Evolutionary conservation across 2,329 filamentous ascomycete genomes (phyloP).

Genomic region (Thielaviopsis populi): DNA sequence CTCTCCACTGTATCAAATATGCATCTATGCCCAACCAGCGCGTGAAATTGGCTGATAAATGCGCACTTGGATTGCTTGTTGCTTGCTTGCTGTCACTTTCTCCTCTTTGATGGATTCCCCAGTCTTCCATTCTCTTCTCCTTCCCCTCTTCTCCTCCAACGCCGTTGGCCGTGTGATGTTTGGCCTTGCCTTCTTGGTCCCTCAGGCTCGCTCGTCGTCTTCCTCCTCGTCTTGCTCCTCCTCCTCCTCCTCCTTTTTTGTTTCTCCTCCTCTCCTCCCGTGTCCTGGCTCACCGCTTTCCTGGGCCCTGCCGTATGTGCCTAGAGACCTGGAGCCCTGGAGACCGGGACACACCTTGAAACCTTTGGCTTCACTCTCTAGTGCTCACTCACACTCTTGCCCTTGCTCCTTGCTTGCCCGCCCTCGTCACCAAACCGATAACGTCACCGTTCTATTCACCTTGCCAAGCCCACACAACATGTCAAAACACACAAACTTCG

Average conservation of each 20-base stretch:
- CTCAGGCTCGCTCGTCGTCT: no score
- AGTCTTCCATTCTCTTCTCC: not conserved
- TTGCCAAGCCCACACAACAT: not conserved
- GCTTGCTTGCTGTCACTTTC: not conserved
- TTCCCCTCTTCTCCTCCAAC: not conserved
- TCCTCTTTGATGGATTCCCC: not conserved
- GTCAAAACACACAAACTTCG: not conserved
- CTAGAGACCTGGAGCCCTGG: no score
- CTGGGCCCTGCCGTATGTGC: not conserved
- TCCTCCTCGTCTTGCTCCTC: not conserved
- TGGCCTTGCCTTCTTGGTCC: not conserved
- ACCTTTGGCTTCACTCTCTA: not conserved
- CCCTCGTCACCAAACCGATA: not conserved
- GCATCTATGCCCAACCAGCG: constrained; percentile 1
- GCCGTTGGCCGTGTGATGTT: not conserved
- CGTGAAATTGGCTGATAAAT: not conserved
- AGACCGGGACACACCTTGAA: no score
- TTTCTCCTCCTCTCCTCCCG: no score
- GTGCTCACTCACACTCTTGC: not conserved
- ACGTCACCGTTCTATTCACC: not conserved
- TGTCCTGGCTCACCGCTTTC: not conserved
- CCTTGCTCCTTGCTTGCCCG: not conserved
- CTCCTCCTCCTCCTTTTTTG: no score
- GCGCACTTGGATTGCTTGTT: not conserved
- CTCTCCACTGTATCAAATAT: constrained; percentile 4